Evolutionary conservation across 2,329 filamentous ascomycete species (phyloP).

Genomic region (Myriosclerotinia duriaeana): DNA sequence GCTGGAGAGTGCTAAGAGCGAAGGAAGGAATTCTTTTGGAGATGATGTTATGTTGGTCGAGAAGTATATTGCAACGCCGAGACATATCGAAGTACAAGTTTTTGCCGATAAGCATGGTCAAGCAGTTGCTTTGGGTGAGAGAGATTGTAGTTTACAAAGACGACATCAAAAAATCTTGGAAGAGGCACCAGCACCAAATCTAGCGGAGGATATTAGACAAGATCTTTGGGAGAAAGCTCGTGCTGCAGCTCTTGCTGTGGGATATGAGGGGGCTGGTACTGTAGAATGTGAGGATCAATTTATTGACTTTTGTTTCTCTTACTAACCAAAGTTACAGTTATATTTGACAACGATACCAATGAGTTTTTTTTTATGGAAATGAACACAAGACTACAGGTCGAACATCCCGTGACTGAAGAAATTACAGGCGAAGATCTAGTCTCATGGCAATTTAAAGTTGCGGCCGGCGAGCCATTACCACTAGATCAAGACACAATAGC

Average conservation of each 20-base stretch:
- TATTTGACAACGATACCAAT: conserved; percentile 78
- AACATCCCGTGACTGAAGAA: conserved; percentile 90
- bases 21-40: conserved; percentile 77
- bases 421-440: conserved; percentile 78
- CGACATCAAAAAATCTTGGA: conserved; percentile 90
- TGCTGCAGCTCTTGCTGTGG: conserved; percentile 69
- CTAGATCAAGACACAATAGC: conserved; percentile 65
- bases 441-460: conserved; percentile 91
- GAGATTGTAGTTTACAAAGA: conserved; percentile 84
- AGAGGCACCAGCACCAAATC: conserved; percentile 76
- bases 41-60: conserved; percentile 85
- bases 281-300: conserved; percentile 67
- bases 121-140: conserved; percentile 80
- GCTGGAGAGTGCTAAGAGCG: conserved; percentile 69
- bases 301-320: not conserved
- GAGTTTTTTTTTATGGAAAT: conserved; percentile 83
- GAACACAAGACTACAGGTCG: conserved; percentile 89
- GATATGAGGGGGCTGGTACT: conserved; percentile 87
- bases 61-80: conserved; percentile 73
- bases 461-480: conserved; percentile 67
- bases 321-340: conserved; percentile 54
- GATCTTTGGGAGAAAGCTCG: conserved; percentile 66
- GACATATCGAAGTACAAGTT: conserved; percentile 88
- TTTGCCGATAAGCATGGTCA: conserved; percentile 80
- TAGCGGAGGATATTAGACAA: conserved; percentile 57